Percentiles rank a stretch among this genome's conserved stretches.
Evolutionary conservation across 306 rosid genomes (phyloP).

Genomic region (Rosa lucieae): DNA sequence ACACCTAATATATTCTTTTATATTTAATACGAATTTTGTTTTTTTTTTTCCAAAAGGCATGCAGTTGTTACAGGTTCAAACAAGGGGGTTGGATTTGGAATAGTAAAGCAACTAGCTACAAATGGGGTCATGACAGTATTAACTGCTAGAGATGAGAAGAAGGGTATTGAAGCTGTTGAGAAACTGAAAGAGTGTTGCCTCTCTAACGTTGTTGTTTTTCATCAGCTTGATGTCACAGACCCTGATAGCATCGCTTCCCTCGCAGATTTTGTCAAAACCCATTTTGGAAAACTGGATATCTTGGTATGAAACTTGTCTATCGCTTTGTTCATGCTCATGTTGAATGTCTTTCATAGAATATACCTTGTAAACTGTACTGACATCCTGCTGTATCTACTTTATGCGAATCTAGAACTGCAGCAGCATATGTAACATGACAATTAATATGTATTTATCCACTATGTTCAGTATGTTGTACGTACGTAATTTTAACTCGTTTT

Average conservation of each 20-base stretch:
- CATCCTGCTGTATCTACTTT: no score
- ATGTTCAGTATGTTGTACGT: no score
- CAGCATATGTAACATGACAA: background rate
- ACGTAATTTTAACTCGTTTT: no score
- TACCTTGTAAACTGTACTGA: no score
- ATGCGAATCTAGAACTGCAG: no score
- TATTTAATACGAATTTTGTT: no score
- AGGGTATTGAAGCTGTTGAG: conserved; percentile 31
- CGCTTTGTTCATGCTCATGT: no score
- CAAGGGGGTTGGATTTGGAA: conserved; percentile 30
- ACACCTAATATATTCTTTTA: background rate
- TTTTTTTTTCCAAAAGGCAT: background rate
- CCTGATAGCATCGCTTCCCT: conserved; percentile 21
- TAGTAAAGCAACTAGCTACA: conserved; percentile 31
- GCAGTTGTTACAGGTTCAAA: conserved; percentile 41
- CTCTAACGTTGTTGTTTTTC: conserved; percentile 25
- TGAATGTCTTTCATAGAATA: no score
- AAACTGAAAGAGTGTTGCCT: conserved; percentile 12
- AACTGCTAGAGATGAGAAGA: conserved; percentile 33
- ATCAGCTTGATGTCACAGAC: conserved; percentile 37
- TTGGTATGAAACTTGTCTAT: conserved; percentile 25
- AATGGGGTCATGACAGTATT: conserved; percentile 27
- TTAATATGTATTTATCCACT: background rate
- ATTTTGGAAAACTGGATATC: conserved; percentile 31
- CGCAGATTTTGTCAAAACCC: conserved; percentile 25